phyloP scores from a whole-genome alignment of 2,329 filamentous ascomycete genomes.

The Orbilia brochopaga region DNA sequence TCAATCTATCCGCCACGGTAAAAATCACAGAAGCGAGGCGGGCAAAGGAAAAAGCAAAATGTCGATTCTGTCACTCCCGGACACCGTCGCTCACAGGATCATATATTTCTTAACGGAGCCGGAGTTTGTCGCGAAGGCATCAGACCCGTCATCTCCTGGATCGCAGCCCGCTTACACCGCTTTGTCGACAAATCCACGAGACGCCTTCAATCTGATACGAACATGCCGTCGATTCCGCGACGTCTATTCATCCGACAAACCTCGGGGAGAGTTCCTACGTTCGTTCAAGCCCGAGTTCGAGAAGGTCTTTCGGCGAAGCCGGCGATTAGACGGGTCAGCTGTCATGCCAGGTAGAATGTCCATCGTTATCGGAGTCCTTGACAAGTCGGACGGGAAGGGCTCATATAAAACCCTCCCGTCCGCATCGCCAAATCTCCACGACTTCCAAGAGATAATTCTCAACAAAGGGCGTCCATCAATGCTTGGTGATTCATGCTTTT shows the following conservation, averaged over 20 bases:
- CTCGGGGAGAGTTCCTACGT: slow-evolving; percentile 42
- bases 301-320: slow-evolving; percentile 49
- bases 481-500: slow-evolving; percentile 50
- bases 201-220: slow-evolving; percentile 48
- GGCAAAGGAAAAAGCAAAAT: slow-evolving; percentile 36
- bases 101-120: slow-evolving; percentile 49
- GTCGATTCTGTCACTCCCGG: slow-evolving; percentile 46
- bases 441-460: slow-evolving; percentile 49
- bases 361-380: slow-evolving; percentile 51
- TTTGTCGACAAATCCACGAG: slow-evolving; percentile 44
- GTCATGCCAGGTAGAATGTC: slow-evolving; percentile 51
- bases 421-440: slow-evolving; percentile 44
- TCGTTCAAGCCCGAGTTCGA: slow-evolving; percentile 49
- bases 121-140: slow-evolving; percentile 42
- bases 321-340: slow-evolving; percentile 47
- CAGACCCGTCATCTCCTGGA: slow-evolving; percentile 35
- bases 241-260: slow-evolving; percentile 24
- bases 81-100: slow-evolving; percentile 45
- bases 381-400: slow-evolving; percentile 47
- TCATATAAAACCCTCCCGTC: slow-evolving; percentile 51
- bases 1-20: slow-evolving; percentile 32
- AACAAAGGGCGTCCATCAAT: slow-evolving; percentile 49
- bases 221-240: slow-evolving; percentile 48
- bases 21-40: slow-evolving; percentile 21
- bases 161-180: slow-evolving; percentile 47